Evolutionary conservation across 1,284 basidiomycete genomes (phyloP).

Genomic region (Ceratobasidium theobromae): DNA sequence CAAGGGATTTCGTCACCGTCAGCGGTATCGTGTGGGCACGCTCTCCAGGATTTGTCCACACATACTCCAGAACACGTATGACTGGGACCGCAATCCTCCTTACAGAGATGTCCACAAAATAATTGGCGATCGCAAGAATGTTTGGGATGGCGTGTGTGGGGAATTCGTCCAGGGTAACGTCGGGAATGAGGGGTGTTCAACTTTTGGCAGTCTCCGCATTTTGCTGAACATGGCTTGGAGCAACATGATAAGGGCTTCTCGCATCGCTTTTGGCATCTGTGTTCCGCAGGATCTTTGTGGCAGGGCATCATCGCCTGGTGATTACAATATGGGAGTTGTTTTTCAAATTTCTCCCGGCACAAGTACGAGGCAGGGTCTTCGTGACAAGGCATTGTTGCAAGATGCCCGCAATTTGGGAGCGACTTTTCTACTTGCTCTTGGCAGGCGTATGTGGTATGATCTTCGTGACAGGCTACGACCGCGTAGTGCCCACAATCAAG

Average conservation of each 20-base stretch:
- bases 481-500: constrained; percentile 61
- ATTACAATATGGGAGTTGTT: constrained; percentile 58
- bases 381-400: constrained; percentile 51
- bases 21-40: constrained; percentile 56
- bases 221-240: constrained; percentile 54
- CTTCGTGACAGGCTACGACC: constrained; percentile 50
- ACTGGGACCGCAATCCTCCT: constrained; percentile 49
- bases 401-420: constrained; percentile 61
- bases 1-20: constrained; percentile 55
- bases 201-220: constrained; percentile 56
- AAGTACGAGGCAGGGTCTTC: constrained; percentile 46
- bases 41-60: constrained; percentile 54
- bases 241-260: constrained; percentile 53
- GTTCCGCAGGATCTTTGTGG: constrained; percentile 49
- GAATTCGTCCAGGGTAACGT: constrained; percentile 27
- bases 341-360: constrained; percentile 52
- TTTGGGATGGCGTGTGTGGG: constrained; percentile 46
- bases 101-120: constrained; percentile 62
- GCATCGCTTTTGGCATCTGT: constrained; percentile 53
- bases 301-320: constrained; percentile 55
- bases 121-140: constrained; percentile 58
- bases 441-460: constrained; percentile 51
- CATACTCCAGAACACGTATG: constrained; percentile 57
- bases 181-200: constrained; percentile 37
- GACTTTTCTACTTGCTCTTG: constrained; percentile 47